Base-by-base conservation (phyloP, 768 basidiomycete genomes). In the Lanmaoa pseudosensibilis region DNA sequence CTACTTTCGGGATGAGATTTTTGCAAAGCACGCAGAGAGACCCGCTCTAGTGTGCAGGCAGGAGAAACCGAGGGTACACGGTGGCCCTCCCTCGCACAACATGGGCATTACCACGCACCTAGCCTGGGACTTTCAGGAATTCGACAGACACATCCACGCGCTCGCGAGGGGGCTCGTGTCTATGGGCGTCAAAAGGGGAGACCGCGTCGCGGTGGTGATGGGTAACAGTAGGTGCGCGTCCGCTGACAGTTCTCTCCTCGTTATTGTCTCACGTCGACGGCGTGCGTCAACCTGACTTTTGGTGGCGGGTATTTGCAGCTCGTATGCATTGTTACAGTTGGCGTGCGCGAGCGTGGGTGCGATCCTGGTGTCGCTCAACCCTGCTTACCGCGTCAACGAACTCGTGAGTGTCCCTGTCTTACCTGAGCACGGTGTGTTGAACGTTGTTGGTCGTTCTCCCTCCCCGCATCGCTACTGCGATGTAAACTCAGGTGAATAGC, bases 281-380 rank as follows among this genome's bases (percentile, higher is more conserved):
- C 4, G 4, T 23, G 21, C 21, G 23, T 43, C 41, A 50, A 2
- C 25, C 48, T 49, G 50, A 50, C 27, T n/a, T n/a, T 10, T n/a
- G 21, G 12, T 33, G 21, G 18, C 19, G 51, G 50, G 4, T 27
- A 25, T 13, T 49, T 8, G 32, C 58, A 92, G 90, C 65, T 77
- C 88, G 18, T 94, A 94, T 67, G 90, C 90, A 0, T 77, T 82
- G 74, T 73, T 92, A 23, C 91, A 94, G 63, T 92, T 90, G 91
- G 91, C 91, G 4, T 89, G 87, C 56, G 88, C 90, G n/a, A 83
- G 82, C 48, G 79, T 92, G 55, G 91, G 91, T n/a, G 90, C 88
- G 13, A 84, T 92, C 52, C 72, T 92, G 36, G 90, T 89, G 21
- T 92, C 91, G 9, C 77, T 93, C 45, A 94, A 94, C 61, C 92